Evolutionary conservation across 2,329 filamentous ascomycete genomes (phyloP).

Genomic region (Neopestalotiopsis rosae): DNA sequence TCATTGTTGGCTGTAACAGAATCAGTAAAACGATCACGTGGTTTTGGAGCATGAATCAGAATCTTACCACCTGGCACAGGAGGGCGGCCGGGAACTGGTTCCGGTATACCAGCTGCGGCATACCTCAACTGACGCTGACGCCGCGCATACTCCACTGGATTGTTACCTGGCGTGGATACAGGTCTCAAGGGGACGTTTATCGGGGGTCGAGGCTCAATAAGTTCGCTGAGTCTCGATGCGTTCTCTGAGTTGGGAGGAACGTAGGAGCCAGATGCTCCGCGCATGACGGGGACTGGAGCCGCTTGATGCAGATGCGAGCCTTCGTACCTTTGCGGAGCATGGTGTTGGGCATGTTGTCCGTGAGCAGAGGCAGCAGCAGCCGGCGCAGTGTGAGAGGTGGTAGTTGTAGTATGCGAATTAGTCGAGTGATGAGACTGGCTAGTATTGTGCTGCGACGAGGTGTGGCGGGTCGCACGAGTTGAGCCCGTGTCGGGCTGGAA

Average conservation of each 20-base stretch:
- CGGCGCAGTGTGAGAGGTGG: too few species aligned
- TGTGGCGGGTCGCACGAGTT: slow-evolving; percentile 66
- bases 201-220: slow-evolving; percentile 71
- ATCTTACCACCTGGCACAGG: slow-evolving; percentile 66
- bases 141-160: slow-evolving; percentile 70
- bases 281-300: slow-evolving; percentile 34
- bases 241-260: slow-evolving; percentile 62
- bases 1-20: slow-evolving; percentile 60
- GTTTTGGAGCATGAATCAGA: neutral
- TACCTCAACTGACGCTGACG: slow-evolving; percentile 52
- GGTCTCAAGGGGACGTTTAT: slow-evolving; percentile 72
- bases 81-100: slow-evolving; percentile 56
- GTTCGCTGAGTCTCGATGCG: slow-evolving; percentile 65
- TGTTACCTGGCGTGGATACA: slow-evolving; percentile 77
- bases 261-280: slow-evolving; percentile 47
- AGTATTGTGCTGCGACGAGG: slow-evolving; percentile 49
- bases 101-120: slow-evolving; percentile 29
- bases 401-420: slow-evolving; percentile 9
- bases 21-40: slow-evolving; percentile 26
- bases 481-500: slow-evolving; percentile 81
- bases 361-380: slow-evolving; percentile 16
- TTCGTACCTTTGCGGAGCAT: slow-evolving; percentile 33
- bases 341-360: slow-evolving; percentile 30
- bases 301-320: slow-evolving; percentile 37
- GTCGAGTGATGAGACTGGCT: slow-evolving; percentile 30